Evolutionary conservation across 805 yeast species (phyloP).

Genomic region (Lipomyces anomalus): DNA sequence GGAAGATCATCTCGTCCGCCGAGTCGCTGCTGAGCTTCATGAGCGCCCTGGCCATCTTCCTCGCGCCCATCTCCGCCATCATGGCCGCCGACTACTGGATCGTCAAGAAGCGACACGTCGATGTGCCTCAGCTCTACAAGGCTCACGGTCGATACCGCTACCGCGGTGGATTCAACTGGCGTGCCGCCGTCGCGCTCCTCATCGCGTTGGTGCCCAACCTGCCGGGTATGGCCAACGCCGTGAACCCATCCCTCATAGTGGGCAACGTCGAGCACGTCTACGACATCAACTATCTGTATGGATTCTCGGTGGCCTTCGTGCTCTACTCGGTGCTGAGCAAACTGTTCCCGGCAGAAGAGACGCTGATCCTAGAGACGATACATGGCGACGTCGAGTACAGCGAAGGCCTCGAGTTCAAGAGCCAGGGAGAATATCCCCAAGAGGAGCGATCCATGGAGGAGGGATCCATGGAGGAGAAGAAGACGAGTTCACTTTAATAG

Average conservation of each 20-base stretch:
- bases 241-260: constrained; percentile 12
- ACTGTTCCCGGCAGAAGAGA: constrained; percentile 19
- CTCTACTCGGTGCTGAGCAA: constrained; percentile 17
- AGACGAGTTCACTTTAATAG: too few relatives aligned
- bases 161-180: constrained; percentile 42
- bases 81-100: constrained; percentile 22
- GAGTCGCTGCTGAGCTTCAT: constrained; percentile 21
- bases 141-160: constrained; percentile 41
- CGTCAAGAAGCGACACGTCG: constrained; percentile 17
- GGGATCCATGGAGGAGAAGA: too few relatives aligned
- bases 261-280: constrained; percentile 26
- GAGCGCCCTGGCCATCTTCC: constrained; percentile 23
- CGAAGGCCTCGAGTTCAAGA: too few relatives aligned
- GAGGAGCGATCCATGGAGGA: too few relatives aligned
- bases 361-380: constrained; percentile 8
- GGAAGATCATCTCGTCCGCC: constrained; percentile 24
- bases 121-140: constrained; percentile 22
- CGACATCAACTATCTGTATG: constrained; percentile 28
- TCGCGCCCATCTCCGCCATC: constrained; percentile 23
- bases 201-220: constrained; percentile 24
- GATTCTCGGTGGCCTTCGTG: constrained; percentile 19
- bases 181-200: constrained; percentile 37
- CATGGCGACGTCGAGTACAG: constrained; percentile 13
- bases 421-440: too few relatives aligned
- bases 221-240: constrained; percentile 28